phyloP scores from a whole-genome alignment of 176 grass and related monocot species.

The Tuctoria greenei region DNA sequence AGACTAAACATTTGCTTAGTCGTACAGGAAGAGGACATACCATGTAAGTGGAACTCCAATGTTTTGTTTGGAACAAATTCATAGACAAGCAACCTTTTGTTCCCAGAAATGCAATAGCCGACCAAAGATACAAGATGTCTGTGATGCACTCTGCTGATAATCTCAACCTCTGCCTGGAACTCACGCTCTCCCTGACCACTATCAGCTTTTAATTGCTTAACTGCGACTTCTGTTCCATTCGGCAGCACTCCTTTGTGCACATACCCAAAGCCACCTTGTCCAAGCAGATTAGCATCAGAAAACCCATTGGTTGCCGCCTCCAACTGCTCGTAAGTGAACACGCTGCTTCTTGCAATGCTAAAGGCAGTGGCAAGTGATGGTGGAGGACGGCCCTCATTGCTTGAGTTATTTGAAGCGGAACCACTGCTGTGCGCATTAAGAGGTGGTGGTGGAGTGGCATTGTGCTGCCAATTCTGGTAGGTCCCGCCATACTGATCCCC shows the following conservation, averaged over 20 bases:
- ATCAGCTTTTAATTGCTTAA: slow-evolving; percentile 73
- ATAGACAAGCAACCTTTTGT: slow-evolving; percentile 66
- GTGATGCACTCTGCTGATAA: slow-evolving; percentile 83
- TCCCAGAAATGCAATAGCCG: slow-evolving; percentile 73
- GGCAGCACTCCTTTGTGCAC: slow-evolving; percentile 80
- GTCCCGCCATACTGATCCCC: slow-evolving; percentile 64
- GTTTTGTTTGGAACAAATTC: slow-evolving; percentile 81
- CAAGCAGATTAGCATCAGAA: slow-evolving; percentile 68
- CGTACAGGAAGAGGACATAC: slow-evolving; percentile 32
- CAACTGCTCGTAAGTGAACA: slow-evolving; percentile 65
- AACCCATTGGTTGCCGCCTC: slow-evolving; percentile 60
- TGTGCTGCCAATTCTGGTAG: slow-evolving; percentile 85
- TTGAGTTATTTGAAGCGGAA: slow-evolving; percentile 72
- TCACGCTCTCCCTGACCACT: slow-evolving; percentile 78
- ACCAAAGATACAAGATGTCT: slow-evolving; percentile 79
- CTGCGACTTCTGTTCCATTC: slow-evolving; percentile 66
- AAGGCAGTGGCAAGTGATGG: slow-evolving; percentile 41
- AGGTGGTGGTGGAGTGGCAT: slow-evolving; percentile 51
- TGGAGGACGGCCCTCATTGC: slow-evolving; percentile 44
- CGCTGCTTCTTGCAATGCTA: slow-evolving; percentile 54
- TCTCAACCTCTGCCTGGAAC: slow-evolving; percentile 79
- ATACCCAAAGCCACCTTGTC: slow-evolving; percentile 86
- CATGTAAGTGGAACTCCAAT: slow-evolving; percentile 72
- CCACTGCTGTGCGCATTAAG: slow-evolving; percentile 60
- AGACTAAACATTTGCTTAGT: neutral